Conservation (phyloP, 345 rosid species). For the Alliaria petiolata region DNA sequence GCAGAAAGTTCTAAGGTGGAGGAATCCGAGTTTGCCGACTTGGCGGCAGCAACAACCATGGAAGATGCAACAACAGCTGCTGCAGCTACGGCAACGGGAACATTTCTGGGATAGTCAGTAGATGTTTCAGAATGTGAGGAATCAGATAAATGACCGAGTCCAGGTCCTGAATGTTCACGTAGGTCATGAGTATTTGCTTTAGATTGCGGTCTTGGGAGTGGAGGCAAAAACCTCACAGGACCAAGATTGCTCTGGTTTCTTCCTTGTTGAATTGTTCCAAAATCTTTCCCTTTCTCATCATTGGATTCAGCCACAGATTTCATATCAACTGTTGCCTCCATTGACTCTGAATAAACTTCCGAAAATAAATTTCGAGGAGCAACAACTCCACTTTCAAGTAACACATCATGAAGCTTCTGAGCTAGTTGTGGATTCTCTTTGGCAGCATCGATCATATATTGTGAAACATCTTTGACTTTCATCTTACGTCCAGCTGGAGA, state of each 20-base stretch:
- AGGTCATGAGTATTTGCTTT: slow-evolving; percentile 42
- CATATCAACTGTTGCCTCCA: slow-evolving; percentile 44
- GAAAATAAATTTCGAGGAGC: slow-evolving; percentile 83
- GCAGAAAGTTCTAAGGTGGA: slow-evolving; percentile 71
- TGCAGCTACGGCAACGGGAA: slow-evolving; percentile 87
- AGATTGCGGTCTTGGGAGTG: slow-evolving; percentile 42
- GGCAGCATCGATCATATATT: slow-evolving; percentile 93
- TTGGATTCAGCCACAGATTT: slow-evolving; percentile 38
- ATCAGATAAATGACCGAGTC: slow-evolving; percentile 24
- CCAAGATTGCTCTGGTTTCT: slow-evolving; percentile 44
- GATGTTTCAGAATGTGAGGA: slow-evolving; percentile 46
- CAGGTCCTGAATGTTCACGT: slow-evolving; percentile 42
- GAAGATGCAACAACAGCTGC: slow-evolving; percentile 97
- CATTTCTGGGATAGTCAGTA: slow-evolving; percentile 46
- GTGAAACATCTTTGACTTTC: slow-evolving; percentile 95
- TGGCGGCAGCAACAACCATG: slow-evolving; percentile 88
- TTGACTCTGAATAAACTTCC: slow-evolving; percentile 54
- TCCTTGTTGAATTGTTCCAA: slow-evolving; percentile 29
- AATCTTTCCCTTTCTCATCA: slow-evolving; percentile 36
- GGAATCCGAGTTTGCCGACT: slow-evolving; percentile 53
- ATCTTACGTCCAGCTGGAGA: slow-evolving; percentile 76
- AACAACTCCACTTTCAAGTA: slow-evolving; percentile 88
- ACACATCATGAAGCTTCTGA: slow-evolving; percentile 85
- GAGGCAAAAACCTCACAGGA: slow-evolving; percentile 56
- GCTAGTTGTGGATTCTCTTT: slow-evolving; percentile 93